These are phyloP conservation scores for Solanum etuberosum DNA, from an alignment of 257 asterid genomes.

Conservation along the genomic window DNA sequence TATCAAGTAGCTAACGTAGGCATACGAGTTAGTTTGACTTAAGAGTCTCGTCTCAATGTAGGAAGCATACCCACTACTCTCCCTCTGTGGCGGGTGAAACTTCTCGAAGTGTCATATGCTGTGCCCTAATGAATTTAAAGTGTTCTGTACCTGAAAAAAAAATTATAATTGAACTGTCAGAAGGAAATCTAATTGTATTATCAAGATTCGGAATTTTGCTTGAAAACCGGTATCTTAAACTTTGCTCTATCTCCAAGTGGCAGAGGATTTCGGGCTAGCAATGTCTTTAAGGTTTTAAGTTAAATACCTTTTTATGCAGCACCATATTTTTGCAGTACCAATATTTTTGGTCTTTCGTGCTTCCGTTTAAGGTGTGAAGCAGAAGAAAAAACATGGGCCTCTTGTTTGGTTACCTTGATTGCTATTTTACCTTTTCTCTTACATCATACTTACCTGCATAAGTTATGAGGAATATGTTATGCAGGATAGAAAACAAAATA, in stretches of 20 bases:
- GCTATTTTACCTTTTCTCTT: not conserved
- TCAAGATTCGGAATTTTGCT: not conserved
- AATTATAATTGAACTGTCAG: too few relatives aligned
- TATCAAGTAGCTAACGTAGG: not conserved
- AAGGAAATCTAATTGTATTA: not conserved
- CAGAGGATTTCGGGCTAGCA: not conserved
- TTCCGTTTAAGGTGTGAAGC: not conserved
- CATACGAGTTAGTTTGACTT: not conserved
- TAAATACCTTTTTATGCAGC: not conserved
- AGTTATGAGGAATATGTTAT: not conserved
- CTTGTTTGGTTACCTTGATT: not conserved
- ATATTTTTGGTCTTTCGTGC: not conserved
- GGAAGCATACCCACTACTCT: not conserved
- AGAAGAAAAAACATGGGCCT: not conserved
- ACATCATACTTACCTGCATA: not conserved
- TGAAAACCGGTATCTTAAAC: not conserved
- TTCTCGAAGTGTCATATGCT: not conserved
- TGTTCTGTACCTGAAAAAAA: not conserved
- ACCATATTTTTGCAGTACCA: not conserved
- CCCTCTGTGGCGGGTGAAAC: not conserved
- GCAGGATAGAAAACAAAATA: not conserved
- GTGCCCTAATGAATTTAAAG: not conserved
- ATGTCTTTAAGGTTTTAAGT: not conserved
- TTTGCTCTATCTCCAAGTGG: not conserved
- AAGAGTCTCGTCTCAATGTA: not conserved